Conservation (phyloP, 2,329 filamentous ascomycete species). For the Plectosphaerella cucumerina region DNA sequence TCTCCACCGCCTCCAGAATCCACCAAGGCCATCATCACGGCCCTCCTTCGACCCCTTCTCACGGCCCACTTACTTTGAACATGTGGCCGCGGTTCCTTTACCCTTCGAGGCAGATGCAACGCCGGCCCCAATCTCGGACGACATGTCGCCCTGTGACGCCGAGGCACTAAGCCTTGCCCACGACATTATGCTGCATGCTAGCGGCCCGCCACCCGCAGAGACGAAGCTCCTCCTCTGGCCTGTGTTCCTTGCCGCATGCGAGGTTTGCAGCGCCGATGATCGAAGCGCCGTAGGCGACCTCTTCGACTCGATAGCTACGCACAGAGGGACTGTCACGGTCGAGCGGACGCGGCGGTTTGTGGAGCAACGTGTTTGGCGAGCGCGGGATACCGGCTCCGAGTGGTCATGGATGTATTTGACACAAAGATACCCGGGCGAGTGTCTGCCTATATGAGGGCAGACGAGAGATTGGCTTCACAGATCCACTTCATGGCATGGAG, state of each 20-base stretch:
- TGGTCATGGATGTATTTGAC: constrained; percentile 26
- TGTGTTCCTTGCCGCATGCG: constrained; percentile 21
- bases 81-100: background rate
- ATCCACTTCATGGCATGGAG: constrained; percentile 3
- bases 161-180: constrained; percentile 20
- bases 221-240: constrained; percentile 24
- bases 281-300: constrained; percentile 15
- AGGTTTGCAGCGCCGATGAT: constrained; percentile 18
- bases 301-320: constrained; percentile 18
- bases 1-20: constrained; percentile 20
- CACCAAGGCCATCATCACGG: constrained; percentile 9
- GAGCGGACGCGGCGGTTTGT: constrained; percentile 19
- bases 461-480: constrained; percentile 8
- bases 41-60: background rate
- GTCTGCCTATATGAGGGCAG: constrained; percentile 20
- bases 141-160: constrained; percentile 12
- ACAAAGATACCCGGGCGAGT: constrained; percentile 20
- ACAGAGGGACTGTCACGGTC: constrained; percentile 20
- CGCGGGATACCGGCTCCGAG: constrained; percentile 16
- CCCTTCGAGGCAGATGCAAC: background rate
- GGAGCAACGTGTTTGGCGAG: constrained; percentile 21
- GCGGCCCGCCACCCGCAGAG: constrained; percentile 14
- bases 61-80: background rate
- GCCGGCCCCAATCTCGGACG: background rate
- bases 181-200: constrained; percentile 21